Evolutionary conservation across 2,329 filamentous ascomycete genomes (phyloP), one percentile per base, ranked within the genome.

Genomic region (Aspergillus uvarum): DNA sequence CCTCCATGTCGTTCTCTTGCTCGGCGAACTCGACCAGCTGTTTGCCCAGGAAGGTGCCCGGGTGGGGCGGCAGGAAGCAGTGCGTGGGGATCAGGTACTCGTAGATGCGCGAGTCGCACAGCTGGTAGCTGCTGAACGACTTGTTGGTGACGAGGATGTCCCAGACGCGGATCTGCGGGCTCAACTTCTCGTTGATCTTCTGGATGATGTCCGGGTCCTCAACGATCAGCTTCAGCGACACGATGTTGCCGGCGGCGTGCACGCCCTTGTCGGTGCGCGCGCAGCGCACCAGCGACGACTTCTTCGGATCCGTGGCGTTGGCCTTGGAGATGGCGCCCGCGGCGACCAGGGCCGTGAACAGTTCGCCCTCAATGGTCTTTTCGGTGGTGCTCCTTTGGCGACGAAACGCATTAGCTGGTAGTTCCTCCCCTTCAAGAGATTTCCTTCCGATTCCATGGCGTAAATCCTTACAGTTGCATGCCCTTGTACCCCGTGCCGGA

Each of bases 181-280:
- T 90, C 47, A 99, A 82, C 58, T 90, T 81, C 38, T 87, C 84
- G 77, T 99, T 99, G 83, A 99, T 96, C 78, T 91, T 96, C 59
- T 92, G 81, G 24, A 98, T 88, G 52, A 97, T 86, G 63, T 96
- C 87, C 11, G 87, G 83, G 60, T 98, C 94, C 76, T 98, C 94
- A 51, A 97, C 89, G 69, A 99, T 98, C 68, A 99, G 82, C 80
- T 99, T 99, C 70, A 98, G 77, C 32, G 92, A 96, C 63, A 98
- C 91, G 70, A 98, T 89, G 72, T 98, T 98, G 55, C 94, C 95
- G 1, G 94, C 94, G 1, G 94, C 94, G 75, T 98, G 94, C 2
- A 98, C 94, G 57, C 95, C 95, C 81, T 98, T 99, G 79, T 99
- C 95, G 0, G 95, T 99, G 64, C 95, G 85, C 4, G 95, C 95